A percentile compares a stretch with the other conserved stretches of the same genome.
These are phyloP conservation scores for Onygenales sp. DNA, from an alignment of 2,329 filamentous ascomycete genomes.

Conservation along the genomic window DNA sequence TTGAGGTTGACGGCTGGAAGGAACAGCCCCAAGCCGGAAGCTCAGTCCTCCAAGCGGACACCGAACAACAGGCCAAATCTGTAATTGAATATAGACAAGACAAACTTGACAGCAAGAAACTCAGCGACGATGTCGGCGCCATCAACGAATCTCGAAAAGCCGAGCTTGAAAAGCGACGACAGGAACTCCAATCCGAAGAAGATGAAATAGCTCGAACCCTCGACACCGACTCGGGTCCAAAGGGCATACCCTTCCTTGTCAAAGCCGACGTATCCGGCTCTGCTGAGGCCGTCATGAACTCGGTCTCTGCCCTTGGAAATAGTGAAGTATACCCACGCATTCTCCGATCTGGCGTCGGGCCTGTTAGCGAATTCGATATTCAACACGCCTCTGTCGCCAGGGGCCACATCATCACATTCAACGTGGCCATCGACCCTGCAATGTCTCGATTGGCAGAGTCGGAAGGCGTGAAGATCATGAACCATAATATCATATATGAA, in stretches of 20 bases:
- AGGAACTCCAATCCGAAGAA: slow-evolving; percentile 20
- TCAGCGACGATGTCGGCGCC: slow-evolving; percentile 61
- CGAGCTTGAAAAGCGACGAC: slow-evolving; percentile 43
- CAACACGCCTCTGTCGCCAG: slow-evolving; percentile 72
- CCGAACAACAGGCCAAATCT: slow-evolving; percentile 67
- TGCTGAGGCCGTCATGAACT: slow-evolving; percentile 77
- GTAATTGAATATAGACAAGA: slow-evolving; percentile 70
- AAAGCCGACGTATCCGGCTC: slow-evolving; percentile 92
- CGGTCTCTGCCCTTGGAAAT: slow-evolving; percentile 69
- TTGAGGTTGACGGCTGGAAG: slow-evolving; percentile 92
- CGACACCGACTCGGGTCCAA: slow-evolving; percentile 35
- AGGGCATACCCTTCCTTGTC: slow-evolving; percentile 68
- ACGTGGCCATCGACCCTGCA: slow-evolving; percentile 56
- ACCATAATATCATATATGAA: slow-evolving; percentile 61
- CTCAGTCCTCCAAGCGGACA: slow-evolving; percentile 70
- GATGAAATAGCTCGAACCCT: slow-evolving; percentile 29
- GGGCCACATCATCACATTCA: slow-evolving; percentile 79
- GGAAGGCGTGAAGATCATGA: slow-evolving; percentile 65
- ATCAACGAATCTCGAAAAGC: slow-evolving; percentile 61
- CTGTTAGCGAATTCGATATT: slow-evolving; percentile 75
- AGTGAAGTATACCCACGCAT: slow-evolving; percentile 71
- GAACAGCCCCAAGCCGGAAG: slow-evolving; percentile 79
- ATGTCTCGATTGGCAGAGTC: slow-evolving; percentile 62
- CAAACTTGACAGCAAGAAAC: slow-evolving; percentile 56
- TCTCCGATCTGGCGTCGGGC: slow-evolving; percentile 67